Evolutionary conservation across 306 rosid genomes (phyloP).

Genomic region (Prunus dulcis): DNA sequence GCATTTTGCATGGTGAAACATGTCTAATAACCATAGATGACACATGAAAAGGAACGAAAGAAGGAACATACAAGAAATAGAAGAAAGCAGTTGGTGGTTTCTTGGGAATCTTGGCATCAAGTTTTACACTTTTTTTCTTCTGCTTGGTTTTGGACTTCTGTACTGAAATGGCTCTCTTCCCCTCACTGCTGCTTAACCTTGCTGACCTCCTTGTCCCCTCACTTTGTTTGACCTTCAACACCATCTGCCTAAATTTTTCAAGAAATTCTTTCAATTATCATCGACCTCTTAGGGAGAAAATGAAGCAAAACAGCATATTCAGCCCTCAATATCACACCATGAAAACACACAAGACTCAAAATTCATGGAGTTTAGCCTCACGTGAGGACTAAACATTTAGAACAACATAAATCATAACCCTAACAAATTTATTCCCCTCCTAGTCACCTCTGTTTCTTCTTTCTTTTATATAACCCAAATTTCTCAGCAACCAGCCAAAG

Average conservation of each 20-base stretch:
- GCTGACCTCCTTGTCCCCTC: slow-evolving; percentile 36
- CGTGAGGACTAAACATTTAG: not conserved
- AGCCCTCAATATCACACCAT: not conserved
- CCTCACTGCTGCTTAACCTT: slow-evolving; percentile 18
- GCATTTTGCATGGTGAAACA: slow-evolving; percentile 13
- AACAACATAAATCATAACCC: not conserved
- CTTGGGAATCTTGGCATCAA: slow-evolving; percentile 85
- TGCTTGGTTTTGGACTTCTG: slow-evolving; percentile 51
- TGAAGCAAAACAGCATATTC: not conserved
- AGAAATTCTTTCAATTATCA: not conserved
- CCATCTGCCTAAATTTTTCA: slow-evolving; percentile 47
- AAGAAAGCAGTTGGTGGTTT: slow-evolving; percentile 99
- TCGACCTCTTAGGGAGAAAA: not conserved
- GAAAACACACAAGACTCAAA: not conserved
- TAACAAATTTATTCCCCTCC: no score
- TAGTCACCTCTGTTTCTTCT: not conserved
- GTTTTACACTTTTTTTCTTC: slow-evolving; percentile 51
- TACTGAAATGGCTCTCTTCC: slow-evolving; percentile 29
- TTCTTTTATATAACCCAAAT: not conserved
- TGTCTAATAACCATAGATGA: slow-evolving; percentile 7
- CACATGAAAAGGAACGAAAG: not conserved
- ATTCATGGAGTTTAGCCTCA: not conserved
- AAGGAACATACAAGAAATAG: slow-evolving; percentile 68
- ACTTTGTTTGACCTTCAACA: slow-evolving; percentile 45
- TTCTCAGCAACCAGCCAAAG: not conserved